Base-by-base conservation (phyloP, 148 eudicot species). In the Mesembryanthemum crystallinum region DNA sequence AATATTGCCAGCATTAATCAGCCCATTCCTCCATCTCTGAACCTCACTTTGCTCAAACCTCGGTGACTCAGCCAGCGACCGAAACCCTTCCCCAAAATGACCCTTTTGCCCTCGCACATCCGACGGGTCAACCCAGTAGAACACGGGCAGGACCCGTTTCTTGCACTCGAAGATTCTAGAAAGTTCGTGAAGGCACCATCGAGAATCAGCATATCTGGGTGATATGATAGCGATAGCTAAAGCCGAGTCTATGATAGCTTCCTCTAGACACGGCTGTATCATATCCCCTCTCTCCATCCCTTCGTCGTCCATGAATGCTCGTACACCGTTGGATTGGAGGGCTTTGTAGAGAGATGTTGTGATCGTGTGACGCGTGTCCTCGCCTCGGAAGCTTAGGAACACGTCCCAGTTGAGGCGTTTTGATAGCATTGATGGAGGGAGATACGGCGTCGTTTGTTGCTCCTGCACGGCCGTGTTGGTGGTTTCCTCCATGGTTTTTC, bases 101-200 rank as follows among this genome's bases (percentile, higher is more conserved):
- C 88, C 92, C 52, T 18, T 76, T 35, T 88, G 91, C 43, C 76
- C 18, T 37, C 91, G 69, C 0, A 88, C 85, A 43, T 86, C 57
- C 23, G 89, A 84, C 29, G 91, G 89, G 52, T 83, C 60, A 18
- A 88, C 86, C 29, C 13, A 17, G 58, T 77, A 86, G 75, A 88
- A 88, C 21, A 88, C 91, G 0, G 91, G 91, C 8, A 86, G 43
- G 59, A 88, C 75, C 39, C 84, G 82, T 71, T 81, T 75, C 8
- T 64, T 55, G 12, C 82, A 67, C 42, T 86, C 69, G 37, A 78
- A 78, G 58, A 86, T 69, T 24, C 47, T 69, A 18, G 81, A 81
- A 1, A 88, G 85, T 62, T 86, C 89, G 23, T 86, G 69, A 1
- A 88, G 80, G 52, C 91, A 88, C 82, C 88, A 80, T 21, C 73